Evolutionary conservation across 805 yeast genomes (phyloP).

Genomic region (Ogataea zsoltii): DNA sequence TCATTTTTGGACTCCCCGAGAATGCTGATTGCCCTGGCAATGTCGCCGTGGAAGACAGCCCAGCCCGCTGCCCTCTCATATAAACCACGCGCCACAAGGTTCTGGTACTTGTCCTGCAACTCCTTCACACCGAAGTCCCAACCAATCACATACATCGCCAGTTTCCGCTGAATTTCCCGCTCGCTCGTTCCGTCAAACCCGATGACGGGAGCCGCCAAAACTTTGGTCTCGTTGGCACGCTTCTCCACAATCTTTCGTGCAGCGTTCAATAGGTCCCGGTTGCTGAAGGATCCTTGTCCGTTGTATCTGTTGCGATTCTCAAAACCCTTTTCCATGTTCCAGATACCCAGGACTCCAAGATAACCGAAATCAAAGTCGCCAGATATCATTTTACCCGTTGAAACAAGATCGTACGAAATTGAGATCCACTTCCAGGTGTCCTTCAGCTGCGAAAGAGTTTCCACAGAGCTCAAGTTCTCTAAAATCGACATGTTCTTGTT

Average conservation of each 20-base stretch:
- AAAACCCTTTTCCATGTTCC: slow-evolving; percentile 71
- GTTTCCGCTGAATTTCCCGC: slow-evolving; percentile 64
- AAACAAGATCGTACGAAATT: slow-evolving; percentile 64
- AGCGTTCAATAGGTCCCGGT: slow-evolving; percentile 47
- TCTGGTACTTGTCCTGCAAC: slow-evolving; percentile 64
- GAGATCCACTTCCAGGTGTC: slow-evolving; percentile 93
- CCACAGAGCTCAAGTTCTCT: slow-evolving; percentile 50
- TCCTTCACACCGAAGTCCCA: slow-evolving; percentile 83
- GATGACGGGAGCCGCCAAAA: slow-evolving; percentile 42
- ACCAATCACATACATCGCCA: slow-evolving; percentile 84
- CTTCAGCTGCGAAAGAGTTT: slow-evolving; percentile 57
- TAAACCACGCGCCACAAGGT: slow-evolving; percentile 56
- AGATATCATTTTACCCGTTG: slow-evolving; percentile 65
- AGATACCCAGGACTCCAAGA: slow-evolving; percentile 85
- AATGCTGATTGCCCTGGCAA: slow-evolving; percentile 76
- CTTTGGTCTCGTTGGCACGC: slow-evolving; percentile 45
- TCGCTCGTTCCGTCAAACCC: slow-evolving; percentile 47
- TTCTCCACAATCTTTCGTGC: slow-evolving; percentile 51
- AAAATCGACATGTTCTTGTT: slow-evolving; percentile 60
- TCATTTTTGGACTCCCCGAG: slow-evolving; percentile 73
- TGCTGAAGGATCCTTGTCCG: slow-evolving; percentile 33
- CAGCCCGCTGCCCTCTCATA: slow-evolving; percentile 94
- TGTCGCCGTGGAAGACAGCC: slow-evolving; percentile 94
- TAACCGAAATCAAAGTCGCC: slow-evolving; percentile 78
- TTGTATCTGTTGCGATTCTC: slow-evolving; percentile 49